Evolutionary conservation across 257 asterid genomes (phyloP).

Genomic region (Perilla frutescens): DNA sequence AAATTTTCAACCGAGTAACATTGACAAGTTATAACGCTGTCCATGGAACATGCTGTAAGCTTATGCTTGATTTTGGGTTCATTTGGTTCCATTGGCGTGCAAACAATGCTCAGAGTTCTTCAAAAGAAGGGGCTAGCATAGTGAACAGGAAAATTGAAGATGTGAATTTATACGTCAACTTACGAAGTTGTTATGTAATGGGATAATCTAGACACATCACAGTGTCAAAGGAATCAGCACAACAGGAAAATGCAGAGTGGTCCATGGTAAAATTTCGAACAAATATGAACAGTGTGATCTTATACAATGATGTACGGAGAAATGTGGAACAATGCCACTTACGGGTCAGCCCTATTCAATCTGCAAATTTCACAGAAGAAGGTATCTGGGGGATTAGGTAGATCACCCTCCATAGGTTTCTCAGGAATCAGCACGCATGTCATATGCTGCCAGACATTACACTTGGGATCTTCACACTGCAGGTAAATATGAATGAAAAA

Average conservation of each 20-base stretch:
- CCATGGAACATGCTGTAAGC: not conserved
- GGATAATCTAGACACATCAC: slow-evolving; percentile 7
- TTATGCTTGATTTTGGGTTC: not conserved
- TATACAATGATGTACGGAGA: slow-evolving; percentile 16
- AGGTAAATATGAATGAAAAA: slow-evolving; percentile 21
- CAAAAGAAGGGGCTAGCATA: not conserved
- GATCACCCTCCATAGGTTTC: slow-evolving; percentile 73
- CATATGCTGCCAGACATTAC: slow-evolving; percentile 95
- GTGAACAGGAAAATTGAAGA: slow-evolving; percentile 4
- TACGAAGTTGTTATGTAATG: not conserved
- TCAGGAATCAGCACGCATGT: slow-evolving; percentile 89
- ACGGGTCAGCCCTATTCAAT: slow-evolving; percentile 95
- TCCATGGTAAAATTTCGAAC: slow-evolving; percentile 14
- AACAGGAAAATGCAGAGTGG: slow-evolving; percentile 8
- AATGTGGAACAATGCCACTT: slow-evolving; percentile 51
- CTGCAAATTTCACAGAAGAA: slow-evolving; percentile 97
- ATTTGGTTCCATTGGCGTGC: not conserved
- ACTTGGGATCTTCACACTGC: slow-evolving; percentile 94
- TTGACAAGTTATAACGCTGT: slow-evolving; percentile 10
- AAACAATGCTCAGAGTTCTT: slow-evolving; percentile 21
- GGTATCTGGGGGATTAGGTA: slow-evolving; percentile 66
- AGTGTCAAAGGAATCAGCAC: slow-evolving; percentile 14
- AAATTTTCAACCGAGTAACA: not conserved
- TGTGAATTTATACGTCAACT: not conserved
- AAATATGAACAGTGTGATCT: not conserved